Evolutionary conservation across 345 rosid genomes (phyloP).

Genomic region (Murraya paniculata): DNA sequence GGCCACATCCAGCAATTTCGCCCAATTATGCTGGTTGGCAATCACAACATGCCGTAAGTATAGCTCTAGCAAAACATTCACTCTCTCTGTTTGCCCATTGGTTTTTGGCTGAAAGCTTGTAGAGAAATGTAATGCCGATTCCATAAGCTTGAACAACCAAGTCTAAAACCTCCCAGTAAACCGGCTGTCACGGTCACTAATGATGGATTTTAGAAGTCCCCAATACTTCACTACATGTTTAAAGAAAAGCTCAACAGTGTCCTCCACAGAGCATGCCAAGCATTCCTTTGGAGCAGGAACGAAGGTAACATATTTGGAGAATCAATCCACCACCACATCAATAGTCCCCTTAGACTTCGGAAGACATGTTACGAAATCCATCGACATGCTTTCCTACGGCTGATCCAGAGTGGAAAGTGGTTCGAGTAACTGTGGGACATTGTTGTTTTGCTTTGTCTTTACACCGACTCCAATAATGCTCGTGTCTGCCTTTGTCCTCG

Average conservation of each 20-base stretch:
- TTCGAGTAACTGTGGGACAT: not conserved
- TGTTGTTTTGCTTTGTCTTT: not conserved
- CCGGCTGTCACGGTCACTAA: accelerated
- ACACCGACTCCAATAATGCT: not conserved
- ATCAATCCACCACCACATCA: not conserved
- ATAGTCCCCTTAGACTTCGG: not conserved
- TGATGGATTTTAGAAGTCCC: not conserved
- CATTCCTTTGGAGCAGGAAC: accelerated
- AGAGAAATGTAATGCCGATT: not conserved
- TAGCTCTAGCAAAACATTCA: not conserved
- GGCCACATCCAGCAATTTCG: accelerated
- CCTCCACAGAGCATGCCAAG: too few relatives aligned
- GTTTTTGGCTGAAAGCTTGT: accelerated
- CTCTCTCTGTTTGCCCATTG: accelerated
- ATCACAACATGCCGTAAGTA: not conserved
- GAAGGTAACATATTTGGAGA: not conserved
- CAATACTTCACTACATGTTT: not conserved
- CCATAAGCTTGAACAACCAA: not conserved
- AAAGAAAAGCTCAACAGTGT: not conserved
- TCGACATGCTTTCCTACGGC: not conserved
- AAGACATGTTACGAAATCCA: not conserved
- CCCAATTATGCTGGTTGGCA: not conserved
- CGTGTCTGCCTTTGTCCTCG: accelerated
- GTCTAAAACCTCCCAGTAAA: not conserved
- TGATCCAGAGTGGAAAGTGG: not conserved